These are phyloP conservation scores for Diaporthe citri DNA, from an alignment of 2,329 filamentous ascomycete genomes.

Conservation along the genomic window DNA sequence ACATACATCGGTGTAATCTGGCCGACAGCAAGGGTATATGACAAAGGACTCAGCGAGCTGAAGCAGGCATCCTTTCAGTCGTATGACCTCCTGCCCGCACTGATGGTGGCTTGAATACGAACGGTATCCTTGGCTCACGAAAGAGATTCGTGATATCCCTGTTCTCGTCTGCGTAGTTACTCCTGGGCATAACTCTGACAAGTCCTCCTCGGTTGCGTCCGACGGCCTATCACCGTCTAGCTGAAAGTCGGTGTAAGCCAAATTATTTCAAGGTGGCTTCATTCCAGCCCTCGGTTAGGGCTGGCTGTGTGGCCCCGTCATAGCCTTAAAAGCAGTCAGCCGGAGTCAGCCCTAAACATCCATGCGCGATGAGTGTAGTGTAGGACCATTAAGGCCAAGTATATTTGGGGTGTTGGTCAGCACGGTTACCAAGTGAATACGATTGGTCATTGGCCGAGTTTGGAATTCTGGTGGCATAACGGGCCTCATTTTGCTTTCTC, in stretches of 20 bases:
- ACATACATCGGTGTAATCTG: background rate
- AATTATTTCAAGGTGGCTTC: background rate
- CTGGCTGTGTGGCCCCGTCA: background rate
- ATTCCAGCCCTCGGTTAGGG: background rate
- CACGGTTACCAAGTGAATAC: background rate
- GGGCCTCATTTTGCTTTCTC: background rate
- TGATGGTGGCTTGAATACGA: constrained; percentile 16
- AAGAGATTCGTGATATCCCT: background rate
- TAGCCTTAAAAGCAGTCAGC: constrained; percentile 25
- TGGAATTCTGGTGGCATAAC: background rate
- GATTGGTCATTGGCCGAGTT: background rate
- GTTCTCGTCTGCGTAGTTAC: background rate
- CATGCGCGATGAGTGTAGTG: background rate
- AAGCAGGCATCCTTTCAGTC: background rate
- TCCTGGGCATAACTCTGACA: background rate
- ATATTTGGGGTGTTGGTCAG: constrained; percentile 21
- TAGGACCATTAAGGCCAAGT: background rate
- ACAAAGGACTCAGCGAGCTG: background rate
- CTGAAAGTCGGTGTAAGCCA: constrained; percentile 22
- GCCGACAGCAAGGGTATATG: background rate
- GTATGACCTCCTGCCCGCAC: background rate
- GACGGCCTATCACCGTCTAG: background rate
- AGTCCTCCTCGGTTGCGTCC: background rate
- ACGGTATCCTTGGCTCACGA: background rate
- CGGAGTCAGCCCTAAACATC: constrained; percentile 26